Base-by-base conservation (phyloP, 176 grass and related monocot genomes). In the Cocos nucifera region DNA sequence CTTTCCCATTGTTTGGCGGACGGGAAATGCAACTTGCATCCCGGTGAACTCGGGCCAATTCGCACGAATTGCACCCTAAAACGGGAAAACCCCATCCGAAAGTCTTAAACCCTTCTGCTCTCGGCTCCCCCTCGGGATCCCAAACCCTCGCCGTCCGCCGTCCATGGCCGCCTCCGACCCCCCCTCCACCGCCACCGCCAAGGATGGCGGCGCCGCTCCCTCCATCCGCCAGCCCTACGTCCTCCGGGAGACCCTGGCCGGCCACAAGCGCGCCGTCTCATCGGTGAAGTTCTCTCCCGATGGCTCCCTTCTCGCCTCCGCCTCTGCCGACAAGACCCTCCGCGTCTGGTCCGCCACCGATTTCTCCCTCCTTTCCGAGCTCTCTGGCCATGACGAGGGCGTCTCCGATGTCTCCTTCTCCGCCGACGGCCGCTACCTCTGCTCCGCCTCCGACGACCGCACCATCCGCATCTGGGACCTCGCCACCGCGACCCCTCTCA, bases 381-480 rank as follows among this genome's bases (percentile, higher is more conserved):
- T 95, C 56, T 77, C 48, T 1, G 86, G 80, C 5, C 79, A 86
- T 39, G 54, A 23, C 0, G 77, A 85, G 70, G 91, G 91, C 12
- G 75, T 95, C 52, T 95, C 91, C 9, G 91, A 95, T 12, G 74
- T 95, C 64, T 78, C 79, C 74, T 95, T 95, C 80, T 95, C 91
- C 20, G 69, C 83, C 22, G 86, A 89, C 44, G 83, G 80, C 26
- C 67, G 77, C 68, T 70, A 87, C 54, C 78, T 95, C 49, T 86
- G 82, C 61, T 89, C 91, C 61, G 86, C 86, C 32, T 90, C 91
- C 25, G 91, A 95, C 54, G 86, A 95, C 61, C 91, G 80, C 62
- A 87, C 91, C 12, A 74, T 95, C 71, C 77, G 83, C 64, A 83
- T 95, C 54, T 95, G 91, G 91, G 91, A 95, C 86, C 71, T 95